Base-by-base conservation (phyloP, 2,329 filamentous ascomycete species). In the Claviceps purpurea region DNA sequence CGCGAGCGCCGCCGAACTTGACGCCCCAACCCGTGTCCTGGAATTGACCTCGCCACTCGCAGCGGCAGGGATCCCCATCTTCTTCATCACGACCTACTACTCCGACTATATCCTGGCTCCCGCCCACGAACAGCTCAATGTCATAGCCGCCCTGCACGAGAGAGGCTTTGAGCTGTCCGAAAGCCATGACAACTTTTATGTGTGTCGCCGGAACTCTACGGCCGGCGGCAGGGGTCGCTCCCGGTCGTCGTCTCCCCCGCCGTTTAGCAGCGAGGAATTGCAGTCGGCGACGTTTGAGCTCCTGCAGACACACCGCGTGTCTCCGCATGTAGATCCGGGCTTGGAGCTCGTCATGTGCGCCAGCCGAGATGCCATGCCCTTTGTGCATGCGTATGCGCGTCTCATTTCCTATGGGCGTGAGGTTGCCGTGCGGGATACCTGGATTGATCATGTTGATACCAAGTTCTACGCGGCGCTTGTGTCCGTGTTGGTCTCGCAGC, bases 41-140 rank as follows among this genome's bases (percentile, higher is more conserved):
- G 91, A 97, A 63, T 70, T 98, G 56, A 96, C 90, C 7, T 90
- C 84, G 50, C 93, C 91, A 5, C 75, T 97, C 37, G 91, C 93
- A 30, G 77, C 96, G 64, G 91, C 91, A 49, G 88, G 89, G 60
- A 93, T 97, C 50, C 87, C 91, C 50, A 95, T 98, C 63, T 96
- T 97, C 74, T 97, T 97, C 76, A 95, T 96, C 66, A 96, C 91
- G 3, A 96, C 89, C 37, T 98, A 97, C 69, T 97, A 95, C 69
- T 93, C 87, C 38, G 91, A 98, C 70, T 97, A 95, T 68, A 94
- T 98, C 60, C 77, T 97, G 39, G 89, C 96, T 1, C 90, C 93
- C 0, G 76, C 76, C 50, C 86, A 83, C 63, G 82, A 85, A 61
- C 82, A 85, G 49, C 71, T 78, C 26, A 84, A 82, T 41, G 90